Evolutionary conservation across 2,329 filamentous ascomycete genomes (phyloP), one percentile per base, ranked within the genome.

Genomic region (Stylonectria norvegica): DNA sequence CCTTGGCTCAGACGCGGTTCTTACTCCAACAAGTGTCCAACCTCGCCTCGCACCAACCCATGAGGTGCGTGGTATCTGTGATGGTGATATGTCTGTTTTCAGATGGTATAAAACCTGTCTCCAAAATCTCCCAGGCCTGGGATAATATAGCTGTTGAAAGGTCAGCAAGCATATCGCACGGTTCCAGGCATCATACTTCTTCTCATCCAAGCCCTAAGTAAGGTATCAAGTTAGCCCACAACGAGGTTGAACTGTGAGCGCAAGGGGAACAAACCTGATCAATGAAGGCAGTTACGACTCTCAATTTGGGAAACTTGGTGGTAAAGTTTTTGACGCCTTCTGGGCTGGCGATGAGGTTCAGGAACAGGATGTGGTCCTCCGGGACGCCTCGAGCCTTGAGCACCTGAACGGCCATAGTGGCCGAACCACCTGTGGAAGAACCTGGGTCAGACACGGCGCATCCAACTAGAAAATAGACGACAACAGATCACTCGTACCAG

Each of bases 341-440:
- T 0, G 93, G 93, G 62, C 90, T 96, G n/a, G 93, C 90, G 60
- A 98, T 96, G 46, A 98, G 72, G 65, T 98, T 98, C 43, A 98
- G 75, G 71, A 98, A 98, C 27, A 97, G 73, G 47, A 98, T 98
- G 42, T 87, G 85, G 53, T 97, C 88, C 68, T 97, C 93, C 0
- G 90, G 89, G 5, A 98, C 93, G 20, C 93, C 93, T 50, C 87
- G 84, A 27, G 83, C 83, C 62, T 87, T 94, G 53, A 98, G 75
- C 3, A 96, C 89, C 50, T 97, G 88, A 14, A 97, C 90, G 20
- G 93, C 93, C 87, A 98, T 95, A 42, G 89, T 93, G 37, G 93
- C 93, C 42, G 90, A 96, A 33, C 93, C 93, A 53, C 91, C 89
- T 93, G 51, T 16, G 37, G 18, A 34, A 28, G n/a, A n/a, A n/a